Evolutionary conservation across 1,284 basidiomycete species (phyloP), one percentile per base, ranked within the genome.

Genomic region (Anthracocystis setariae): DNA sequence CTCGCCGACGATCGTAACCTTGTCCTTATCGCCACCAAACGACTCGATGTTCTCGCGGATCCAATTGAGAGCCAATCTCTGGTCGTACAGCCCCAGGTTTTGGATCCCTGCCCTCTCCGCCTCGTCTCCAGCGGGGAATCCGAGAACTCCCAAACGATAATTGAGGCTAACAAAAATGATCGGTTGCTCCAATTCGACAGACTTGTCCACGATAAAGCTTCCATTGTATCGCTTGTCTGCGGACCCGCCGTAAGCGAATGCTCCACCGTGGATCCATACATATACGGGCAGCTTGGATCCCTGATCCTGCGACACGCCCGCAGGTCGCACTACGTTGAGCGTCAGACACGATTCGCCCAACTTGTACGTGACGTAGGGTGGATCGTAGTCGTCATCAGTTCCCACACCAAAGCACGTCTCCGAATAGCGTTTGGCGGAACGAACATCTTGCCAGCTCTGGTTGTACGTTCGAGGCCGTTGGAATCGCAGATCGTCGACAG

Each of bases 41-140:
- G 51, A 42, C 7, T 25, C 58, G 38, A 76, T 73, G 50, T 76
- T 73, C n/a, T 64, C 49, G 7, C 43, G 27, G 20, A 73, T 62
- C 75, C 75, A 77, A n/a, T 55, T 43, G 20, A 76, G 53, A 1
- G 75, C 75, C 10, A 57, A 35, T 8, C 73, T 45, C 53, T 77
- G 75, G 37, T 77, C 75, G 48, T 66, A 68, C 25, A 70, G 38
- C 2, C 67, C 67, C 12, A 69, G 37, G 21, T 64, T 74, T 17
- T 43, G 21, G 12, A 61, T 38, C 5, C 54, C 33, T 8, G 23
- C 46, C 23, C 58, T 20, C 24, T 40, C 42, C 5, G 50, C 58
- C 12, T 43, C 49, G 7, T 65, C 46, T 1, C 53, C 48, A 1
- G 43, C 46, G 0, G 58, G 57, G 38, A 71, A 71, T 0, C 62